Conservation (phyloP, 2,329 filamentous ascomycete species). For the Diaporthe capsici region DNA sequence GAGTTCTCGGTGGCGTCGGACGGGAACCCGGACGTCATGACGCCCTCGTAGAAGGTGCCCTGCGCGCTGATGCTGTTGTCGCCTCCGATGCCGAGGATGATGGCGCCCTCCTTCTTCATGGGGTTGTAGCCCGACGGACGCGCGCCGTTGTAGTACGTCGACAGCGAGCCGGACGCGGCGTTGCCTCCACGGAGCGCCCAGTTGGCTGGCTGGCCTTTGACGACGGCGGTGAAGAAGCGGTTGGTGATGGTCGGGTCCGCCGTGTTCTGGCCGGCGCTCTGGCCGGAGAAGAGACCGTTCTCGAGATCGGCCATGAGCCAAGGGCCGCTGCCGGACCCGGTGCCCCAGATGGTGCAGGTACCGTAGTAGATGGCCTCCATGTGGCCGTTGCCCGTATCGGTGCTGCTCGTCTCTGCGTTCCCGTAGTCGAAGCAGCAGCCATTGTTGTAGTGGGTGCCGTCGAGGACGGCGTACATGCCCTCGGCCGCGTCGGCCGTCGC, state of each 20-base stretch:
- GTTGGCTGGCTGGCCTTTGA: conserved; percentile 69
- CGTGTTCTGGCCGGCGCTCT: conserved; percentile 60
- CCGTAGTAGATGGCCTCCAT: conserved; percentile 81
- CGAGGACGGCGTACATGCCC: conserved; percentile 73
- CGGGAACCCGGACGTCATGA: conserved; percentile 74
- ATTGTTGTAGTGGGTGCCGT: conserved; percentile 72
- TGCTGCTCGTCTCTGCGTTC: conserved; percentile 66
- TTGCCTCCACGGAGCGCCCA: conserved; percentile 74
- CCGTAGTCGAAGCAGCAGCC: conserved; percentile 72
- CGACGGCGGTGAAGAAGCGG: conserved; percentile 69
- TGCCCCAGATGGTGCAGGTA: conserved; percentile 66
- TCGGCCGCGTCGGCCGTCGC: conserved; percentile 69
- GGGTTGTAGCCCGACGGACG: conserved; percentile 73
- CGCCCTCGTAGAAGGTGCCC: conserved; percentile 76
- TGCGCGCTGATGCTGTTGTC: conserved; percentile 73
- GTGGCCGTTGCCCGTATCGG: conserved; percentile 72
- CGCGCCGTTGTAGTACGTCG: conserved; percentile 71
- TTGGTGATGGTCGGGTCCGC: conserved; percentile 65
- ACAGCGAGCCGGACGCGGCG: conserved; percentile 65
- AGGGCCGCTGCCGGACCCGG: conserved; percentile 70
- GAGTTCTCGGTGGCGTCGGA: conserved; percentile 70
- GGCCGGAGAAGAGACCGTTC: conserved; percentile 75
- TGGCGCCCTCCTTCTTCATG: conserved; percentile 76
- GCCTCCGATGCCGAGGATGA: conserved; percentile 79
- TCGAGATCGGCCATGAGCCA: conserved; percentile 81